Base-by-base conservation (phyloP, 2,329 filamentous ascomycete species). In the Trichothecium sympodiale region DNA sequence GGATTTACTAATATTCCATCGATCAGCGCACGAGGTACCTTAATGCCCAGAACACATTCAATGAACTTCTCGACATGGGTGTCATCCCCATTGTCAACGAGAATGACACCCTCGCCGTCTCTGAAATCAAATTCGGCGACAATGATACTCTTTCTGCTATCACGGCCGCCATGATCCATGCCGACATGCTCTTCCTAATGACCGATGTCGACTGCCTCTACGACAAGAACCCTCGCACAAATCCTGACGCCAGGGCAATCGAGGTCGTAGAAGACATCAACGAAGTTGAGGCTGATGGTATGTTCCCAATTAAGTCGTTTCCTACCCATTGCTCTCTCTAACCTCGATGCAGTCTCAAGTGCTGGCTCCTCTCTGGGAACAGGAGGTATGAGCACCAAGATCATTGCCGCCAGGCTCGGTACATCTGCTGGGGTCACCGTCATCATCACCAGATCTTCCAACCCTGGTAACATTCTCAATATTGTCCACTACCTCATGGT, bases 111-210 rank as follows among this genome's bases (percentile, higher is more conserved):
- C 65, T 98, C 37, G 86, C 88, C 17, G 91, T 98, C 45, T 84
- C 89, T 31, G 91, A 98, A 71, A 98, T 98, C 64, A 96, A 96
- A 67, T 98, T 98, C 54, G 91, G 91, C 46, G 91, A 98, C 67
- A 98, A 98, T 50, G 91, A 98, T 59, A 98, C 91, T 2, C 69
- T 98, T 32, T 94, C 87, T 10, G 91, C 91, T 38, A 95, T 98
- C 48, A 94, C 91, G 1, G 86, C 91, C 1, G 91, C 83, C 46
- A 96, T 96, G 87, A 84, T 96, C 15, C 86, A 94, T 51, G 91
- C 91, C 34, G 88, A 98, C 52, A 85, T 94, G 50, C 71, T 98
- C 8, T 98, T 98, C 60, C 71, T 98, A 43, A 96, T 98, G 91
- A 98, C 91, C 1, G 91, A 98, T 53, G 91, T 98, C 33, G 91